Evolutionary conservation across 2,329 filamentous ascomycete species (phyloP), one percentile per base, ranked within the genome.

Genomic region (Dothidotthia symphoricarpi): DNA sequence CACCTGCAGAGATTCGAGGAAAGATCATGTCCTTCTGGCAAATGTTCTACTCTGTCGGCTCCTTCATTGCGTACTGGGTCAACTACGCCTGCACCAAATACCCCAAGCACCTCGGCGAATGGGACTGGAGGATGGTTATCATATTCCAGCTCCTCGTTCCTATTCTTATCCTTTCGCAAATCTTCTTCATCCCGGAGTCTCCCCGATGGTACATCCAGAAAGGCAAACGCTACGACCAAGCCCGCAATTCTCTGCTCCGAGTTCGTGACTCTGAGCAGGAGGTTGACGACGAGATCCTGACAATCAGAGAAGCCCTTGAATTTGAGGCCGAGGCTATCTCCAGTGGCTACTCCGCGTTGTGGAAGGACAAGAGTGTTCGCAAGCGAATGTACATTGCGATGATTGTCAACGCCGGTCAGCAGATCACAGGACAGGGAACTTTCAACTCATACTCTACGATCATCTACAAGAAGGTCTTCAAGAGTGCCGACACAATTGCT

Each of bases 61-160:
- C 74, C 11, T 84, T 83, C 64, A 78, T 84, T 49, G 81, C 78
- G 34, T 65, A 63, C 68, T 77, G 73, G 81, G 78, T 85, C 57
- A 81, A 81, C 60, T 86, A 76, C 50, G 82, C 75, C 12, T 80
- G 78, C 59, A 73, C 74, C 24, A 71, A 79, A 55, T 68, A 84
- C 63, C 69, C 70, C 28, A 51, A 68, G 28, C 68, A 51, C 28
- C 74, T 86, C 4, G 83, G 83, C 26, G 72, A 87, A 51, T 86
- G 83, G 83, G 82, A 86, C 64, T 86, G 83, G 83, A 79, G 77
- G 53, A 77, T 85, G 70, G 80, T 86, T 11, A 78, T 86, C 46
- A 80, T 87, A 45, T 86, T 86, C 72, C 83, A 87, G 66, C 71
- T 85, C 32, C 63, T 87, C n/a, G 74, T 85, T 16, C 83, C 83